These are phyloP conservation scores for Vitis cinerea DNA, from an alignment of 164 flowering plant genomes.

Conservation along the genomic window DNA sequence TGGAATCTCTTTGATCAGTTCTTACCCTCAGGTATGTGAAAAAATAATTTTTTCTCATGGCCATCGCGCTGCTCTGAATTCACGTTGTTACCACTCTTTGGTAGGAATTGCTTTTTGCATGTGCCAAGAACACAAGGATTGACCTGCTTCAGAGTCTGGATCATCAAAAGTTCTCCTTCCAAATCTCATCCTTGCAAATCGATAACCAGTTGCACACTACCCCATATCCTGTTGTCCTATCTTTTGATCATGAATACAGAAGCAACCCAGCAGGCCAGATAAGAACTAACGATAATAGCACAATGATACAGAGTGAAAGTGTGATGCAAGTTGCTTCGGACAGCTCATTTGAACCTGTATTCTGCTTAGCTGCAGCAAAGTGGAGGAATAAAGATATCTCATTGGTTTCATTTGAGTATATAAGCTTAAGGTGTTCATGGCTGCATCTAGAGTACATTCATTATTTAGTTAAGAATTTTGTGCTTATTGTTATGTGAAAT, in stretches of 20 bases:
- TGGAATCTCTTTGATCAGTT: conserved; percentile 79
- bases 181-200: conserved; percentile 72
- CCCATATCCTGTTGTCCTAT: conserved; percentile 81
- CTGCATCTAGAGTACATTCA: conserved; percentile 3
- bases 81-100: conserved; percentile 8
- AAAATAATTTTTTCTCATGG: background rate
- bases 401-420: conserved; percentile 74
- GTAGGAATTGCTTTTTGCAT: conserved; percentile 86
- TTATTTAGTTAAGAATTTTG: background rate
- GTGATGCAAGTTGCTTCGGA: conserved; percentile 27
- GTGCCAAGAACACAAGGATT: conserved; percentile 56
- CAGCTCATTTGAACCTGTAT: conserved; percentile 52
- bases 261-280: conserved; percentile 24
- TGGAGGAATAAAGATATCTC: conserved; percentile 79
- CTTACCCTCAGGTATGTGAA: conserved; percentile 63
- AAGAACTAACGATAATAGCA: conserved; percentile 34
- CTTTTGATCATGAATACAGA: conserved; percentile 57
- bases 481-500: conserved; percentile 17
- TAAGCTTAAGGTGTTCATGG: conserved; percentile 59
- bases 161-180: conserved; percentile 65
- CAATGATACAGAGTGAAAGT: conserved; percentile 29
- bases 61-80: background rate
- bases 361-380: conserved; percentile 58
- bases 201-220: conserved; percentile 77
- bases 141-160: conserved; percentile 71